A percentile compares a stretch with the other conserved stretches of the same genome.
Conservation (phyloP, 768 basidiomycete genomes). For the Gloeopeniophorella convolvens region DNA sequence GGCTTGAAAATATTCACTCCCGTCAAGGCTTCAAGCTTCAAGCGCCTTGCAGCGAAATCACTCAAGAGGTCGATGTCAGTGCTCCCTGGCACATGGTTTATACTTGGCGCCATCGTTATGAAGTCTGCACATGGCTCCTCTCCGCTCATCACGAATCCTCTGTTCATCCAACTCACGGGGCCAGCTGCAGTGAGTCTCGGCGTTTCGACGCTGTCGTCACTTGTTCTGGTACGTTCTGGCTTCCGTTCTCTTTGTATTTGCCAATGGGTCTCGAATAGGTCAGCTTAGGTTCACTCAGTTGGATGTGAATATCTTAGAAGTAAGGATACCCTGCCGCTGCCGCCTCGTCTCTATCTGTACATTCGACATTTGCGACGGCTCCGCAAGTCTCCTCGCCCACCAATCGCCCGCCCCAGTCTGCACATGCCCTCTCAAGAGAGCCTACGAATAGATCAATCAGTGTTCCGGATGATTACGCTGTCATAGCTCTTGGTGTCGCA, state of each 20-base stretch:
- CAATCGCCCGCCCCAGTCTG: too few species aligned
- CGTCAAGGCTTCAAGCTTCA: too few species aligned
- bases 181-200: constrained; percentile 63
- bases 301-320: constrained; percentile 86
- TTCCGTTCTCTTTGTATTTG: not conserved
- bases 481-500: too few species aligned
- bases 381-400: too few species aligned
- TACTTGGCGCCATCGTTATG: constrained; percentile 40
- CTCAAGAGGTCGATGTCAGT: too few species aligned
- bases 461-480: too few species aligned
- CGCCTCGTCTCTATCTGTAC: constrained; percentile 63
- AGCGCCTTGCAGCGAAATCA: too few species aligned
- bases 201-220: constrained; percentile 60
- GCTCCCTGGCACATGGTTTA: constrained; percentile 6
- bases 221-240: constrained; percentile 55
- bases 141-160: constrained; percentile 71
- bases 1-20: too few species aligned
- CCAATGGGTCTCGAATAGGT: too few species aligned
- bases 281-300: constrained; percentile 46
- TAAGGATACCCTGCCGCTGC: constrained; percentile 60
- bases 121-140: constrained; percentile 59
- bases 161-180: constrained; percentile 73
- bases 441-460: too few species aligned
- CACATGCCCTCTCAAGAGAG: too few species aligned
- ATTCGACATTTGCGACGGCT: too few species aligned